These are phyloP conservation scores for Cercospora sp. DNA, from an alignment of 2,329 filamentous ascomycete species.

Conservation along the genomic window DNA sequence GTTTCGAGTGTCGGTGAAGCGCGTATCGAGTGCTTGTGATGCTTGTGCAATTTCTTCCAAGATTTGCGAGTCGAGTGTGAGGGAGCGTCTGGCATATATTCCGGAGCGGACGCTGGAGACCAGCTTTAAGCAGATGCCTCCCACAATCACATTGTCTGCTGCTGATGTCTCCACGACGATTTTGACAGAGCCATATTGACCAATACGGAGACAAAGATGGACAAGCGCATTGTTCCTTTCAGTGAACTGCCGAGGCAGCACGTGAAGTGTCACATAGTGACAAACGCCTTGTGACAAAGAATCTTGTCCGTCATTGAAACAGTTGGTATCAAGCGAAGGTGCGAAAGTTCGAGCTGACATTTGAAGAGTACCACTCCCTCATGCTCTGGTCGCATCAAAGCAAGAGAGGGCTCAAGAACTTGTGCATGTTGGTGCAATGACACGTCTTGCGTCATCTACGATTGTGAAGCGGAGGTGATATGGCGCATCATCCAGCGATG, in stretches of 20 bases:
- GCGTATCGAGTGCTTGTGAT: not conserved
- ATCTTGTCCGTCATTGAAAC: not conserved
- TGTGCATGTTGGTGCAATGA: not conserved
- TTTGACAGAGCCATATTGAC: not conserved
- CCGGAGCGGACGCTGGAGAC: no score
- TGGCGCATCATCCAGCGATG: not conserved
- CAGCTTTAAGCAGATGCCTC: not conserved
- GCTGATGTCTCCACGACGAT: not conserved
- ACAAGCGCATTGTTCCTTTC: not conserved
- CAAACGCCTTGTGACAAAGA: not conserved
- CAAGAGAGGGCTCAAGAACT: not conserved
- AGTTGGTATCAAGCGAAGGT: not conserved
- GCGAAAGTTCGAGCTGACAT: not conserved
- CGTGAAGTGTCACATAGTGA: not conserved
- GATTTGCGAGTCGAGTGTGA: not conserved
- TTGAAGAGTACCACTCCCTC: not conserved
- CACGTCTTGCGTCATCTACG: not conserved
- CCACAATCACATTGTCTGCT: not conserved
- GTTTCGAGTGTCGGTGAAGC: not conserved
- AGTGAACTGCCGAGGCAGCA: not conserved
- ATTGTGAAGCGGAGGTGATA: not conserved
- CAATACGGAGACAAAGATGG: not conserved
- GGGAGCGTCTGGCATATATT: no score
- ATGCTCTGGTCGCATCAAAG: not conserved
- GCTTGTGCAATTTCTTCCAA: not conserved